These are phyloP conservation scores for Sporothrix dimorphospora DNA, from an alignment of 2,329 filamentous ascomycete genomes.

Conservation along the genomic window DNA sequence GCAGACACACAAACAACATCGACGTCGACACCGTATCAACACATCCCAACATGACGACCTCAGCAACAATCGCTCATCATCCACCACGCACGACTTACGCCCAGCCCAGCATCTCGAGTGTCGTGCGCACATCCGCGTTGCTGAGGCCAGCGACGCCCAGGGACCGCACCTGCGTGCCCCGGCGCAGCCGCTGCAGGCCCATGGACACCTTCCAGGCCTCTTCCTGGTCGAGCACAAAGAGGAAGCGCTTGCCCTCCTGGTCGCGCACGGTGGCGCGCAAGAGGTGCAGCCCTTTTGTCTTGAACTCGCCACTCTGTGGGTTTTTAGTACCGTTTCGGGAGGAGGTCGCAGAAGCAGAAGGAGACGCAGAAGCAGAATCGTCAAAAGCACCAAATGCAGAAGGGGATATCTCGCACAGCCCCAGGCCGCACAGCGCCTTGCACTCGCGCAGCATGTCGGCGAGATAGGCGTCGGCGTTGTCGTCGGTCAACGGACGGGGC, in stretches of 20 bases:
- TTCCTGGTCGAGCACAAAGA: constrained; percentile 66
- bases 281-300: constrained; percentile 61
- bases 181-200: constrained; percentile 62
- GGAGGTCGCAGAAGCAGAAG: constrained; percentile 33
- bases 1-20: not conserved
- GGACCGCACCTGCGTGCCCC: constrained; percentile 62
- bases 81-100: constrained; percentile 26
- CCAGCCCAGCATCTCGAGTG: constrained; percentile 64
- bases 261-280: constrained; percentile 67
- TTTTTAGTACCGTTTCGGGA: constrained; percentile 44
- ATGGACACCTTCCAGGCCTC: constrained; percentile 70
- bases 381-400: constrained; percentile 12
- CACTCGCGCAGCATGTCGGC: constrained; percentile 65
- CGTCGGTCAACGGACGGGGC: constrained; percentile 58
- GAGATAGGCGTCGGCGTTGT: constrained; percentile 69
- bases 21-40: not conserved
- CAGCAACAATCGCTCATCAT: not conserved
- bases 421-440: constrained; percentile 64
- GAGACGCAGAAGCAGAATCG: constrained; percentile 31
- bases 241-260: constrained; percentile 66
- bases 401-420: constrained; percentile 48
- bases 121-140: constrained; percentile 55
- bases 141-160: constrained; percentile 62
- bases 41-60: not conserved
- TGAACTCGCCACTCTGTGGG: constrained; percentile 55